A percentile compares a stretch with the other conserved stretches of the same genome.
These are phyloP conservation scores for Daedaleopsis nitida DNA, from an alignment of 768 basidiomycete species.

Conservation along the genomic window DNA sequence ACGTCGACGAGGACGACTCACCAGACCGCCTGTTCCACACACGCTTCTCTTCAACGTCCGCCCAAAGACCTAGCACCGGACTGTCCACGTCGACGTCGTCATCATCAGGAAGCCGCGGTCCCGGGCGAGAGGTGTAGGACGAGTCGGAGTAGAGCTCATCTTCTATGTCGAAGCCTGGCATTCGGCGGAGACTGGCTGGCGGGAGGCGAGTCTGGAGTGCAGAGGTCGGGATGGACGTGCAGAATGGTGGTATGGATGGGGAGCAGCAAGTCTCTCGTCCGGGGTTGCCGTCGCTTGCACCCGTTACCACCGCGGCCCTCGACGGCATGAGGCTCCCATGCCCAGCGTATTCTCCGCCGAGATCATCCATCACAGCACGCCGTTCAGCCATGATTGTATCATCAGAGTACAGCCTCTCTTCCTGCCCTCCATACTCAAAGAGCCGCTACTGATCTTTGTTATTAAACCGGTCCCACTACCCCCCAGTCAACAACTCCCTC, in stretches of 20 bases:
- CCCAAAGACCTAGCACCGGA: slow-evolving; percentile 18
- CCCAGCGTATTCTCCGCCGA: slow-evolving; percentile 11
- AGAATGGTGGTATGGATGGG: slow-evolving; percentile 1
- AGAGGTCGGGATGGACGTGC: slow-evolving; percentile 8
- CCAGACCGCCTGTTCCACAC: slow-evolving; percentile 8
- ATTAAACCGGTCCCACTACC: no score
- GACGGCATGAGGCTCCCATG: slow-evolving; percentile 18
- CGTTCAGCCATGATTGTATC: slow-evolving; percentile 17
- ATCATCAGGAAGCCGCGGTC: neutral
- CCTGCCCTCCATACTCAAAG: slow-evolving; percentile 9
- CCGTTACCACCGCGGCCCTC: slow-evolving; percentile 16
- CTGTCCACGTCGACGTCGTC: slow-evolving; percentile 18
- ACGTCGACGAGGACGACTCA: slow-evolving; percentile 10
- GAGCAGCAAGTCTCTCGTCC: neutral
- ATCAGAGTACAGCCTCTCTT: slow-evolving; percentile 14
- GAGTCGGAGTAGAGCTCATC: slow-evolving; percentile 18
- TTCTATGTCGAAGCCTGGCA: slow-evolving; percentile 13
- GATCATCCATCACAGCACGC: slow-evolving; percentile 19
- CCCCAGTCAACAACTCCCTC: no score
- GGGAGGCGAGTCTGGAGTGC: neutral
- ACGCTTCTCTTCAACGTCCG: slow-evolving; percentile 14
- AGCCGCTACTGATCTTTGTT: neutral
- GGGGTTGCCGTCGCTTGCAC: slow-evolving; percentile 13
- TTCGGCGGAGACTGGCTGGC: slow-evolving; percentile 9
- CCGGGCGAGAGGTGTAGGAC: slow-evolving; percentile 12